phyloP scores from a whole-genome alignment of 1,284 basidiomycete species.

The Microbotryum silenes-acaulis region DNA sequence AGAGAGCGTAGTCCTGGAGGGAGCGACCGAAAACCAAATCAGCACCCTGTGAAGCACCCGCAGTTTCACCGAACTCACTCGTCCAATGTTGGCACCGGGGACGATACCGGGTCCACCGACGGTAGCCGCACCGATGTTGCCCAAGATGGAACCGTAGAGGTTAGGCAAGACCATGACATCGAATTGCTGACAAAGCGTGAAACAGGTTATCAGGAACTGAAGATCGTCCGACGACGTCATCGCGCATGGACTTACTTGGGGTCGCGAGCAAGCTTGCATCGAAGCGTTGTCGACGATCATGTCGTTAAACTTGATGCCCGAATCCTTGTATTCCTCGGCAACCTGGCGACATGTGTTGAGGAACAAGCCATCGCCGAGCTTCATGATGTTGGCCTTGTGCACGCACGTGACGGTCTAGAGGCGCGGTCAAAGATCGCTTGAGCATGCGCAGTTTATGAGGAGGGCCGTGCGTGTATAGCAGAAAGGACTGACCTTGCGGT shows the following conservation, averaged over 20 bases:
- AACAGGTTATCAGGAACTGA: slow-evolving; percentile 38
- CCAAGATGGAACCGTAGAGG: slow-evolving; percentile 80
- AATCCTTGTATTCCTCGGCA: slow-evolving; percentile 85
- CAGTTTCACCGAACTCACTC: slow-evolving; percentile 49
- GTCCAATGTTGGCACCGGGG: slow-evolving; percentile 95
- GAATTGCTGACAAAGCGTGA: slow-evolving; percentile 88
- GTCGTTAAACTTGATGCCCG: slow-evolving; percentile 87
- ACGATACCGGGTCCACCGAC: slow-evolving; percentile 97
- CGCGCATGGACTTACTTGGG: neutral
- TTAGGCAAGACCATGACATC: slow-evolving; percentile 99
- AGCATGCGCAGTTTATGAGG: neutral
- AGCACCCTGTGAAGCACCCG: neutral
- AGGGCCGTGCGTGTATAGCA: neutral
- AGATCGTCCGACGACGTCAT: neutral
- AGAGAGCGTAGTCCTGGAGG: slow-evolving; percentile 83
- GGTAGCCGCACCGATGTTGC: slow-evolving; percentile 96
- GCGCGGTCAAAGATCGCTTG: neutral
- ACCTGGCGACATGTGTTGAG: slow-evolving; percentile 95
- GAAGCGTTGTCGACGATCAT: slow-evolving; percentile 62
- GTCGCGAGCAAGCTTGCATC: slow-evolving; percentile 32
- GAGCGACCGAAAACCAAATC: slow-evolving; percentile 9
- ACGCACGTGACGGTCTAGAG: slow-evolving; percentile 95
- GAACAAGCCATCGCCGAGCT: slow-evolving; percentile 98
- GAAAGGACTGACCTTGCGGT: slow-evolving; percentile 64
- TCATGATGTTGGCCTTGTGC: slow-evolving; percentile 99